Evolutionary conservation across 371 early-diverging fungal genomes (phyloP), one percentile per base, ranked within the genome.

Genomic region (Mucor indicus): DNA sequence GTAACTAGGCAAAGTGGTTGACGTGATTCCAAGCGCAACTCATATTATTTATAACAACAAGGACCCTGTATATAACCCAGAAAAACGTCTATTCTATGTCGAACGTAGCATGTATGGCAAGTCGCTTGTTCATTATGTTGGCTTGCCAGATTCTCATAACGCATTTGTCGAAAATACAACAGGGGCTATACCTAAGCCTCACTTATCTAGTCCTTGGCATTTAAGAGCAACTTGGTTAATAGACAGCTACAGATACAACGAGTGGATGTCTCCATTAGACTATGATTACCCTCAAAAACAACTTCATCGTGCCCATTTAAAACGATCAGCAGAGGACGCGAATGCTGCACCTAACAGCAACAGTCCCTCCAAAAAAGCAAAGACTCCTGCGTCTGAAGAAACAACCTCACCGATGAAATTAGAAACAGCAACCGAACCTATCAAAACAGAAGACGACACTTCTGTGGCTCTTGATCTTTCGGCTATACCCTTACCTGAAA

Each of bases 231-330:
- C 72, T 24, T 92, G 91, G 91, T 47, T 92, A 16, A 62, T 62
- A 24, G 89, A 89, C 58, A 88, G 89, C 55, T 58, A 56, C 31
- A 59, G 53, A 41, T 84, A 75, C 54, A 83, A 83, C 46, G 90
- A 92, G 54, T 90, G 87, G 90, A 79, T 79, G 70, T 76, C 76
- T 42, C 84, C 83, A 25, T 74, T 72, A 40, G 90, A 89, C 50
- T 87, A 85, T 31, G 44, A 53, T 39, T 62, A 29, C 53, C 62
- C 50, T 9, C 33, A 54, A 8, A 48, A 61, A 27, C 21, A 51
- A 24, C 9, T 35, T n/a, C 38, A 20, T 31, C 77, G 53, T 35
- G 32, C 35, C 6, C 5, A 35, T n/a, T 21, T 56, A 15, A 70
- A 70, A 38, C 55, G 61, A 44, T 41, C 61, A 1, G 53, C 48